Percentiles rank a stretch among this genome's conserved stretches.
Evolutionary conservation across 1,139 yeast genomes (phyloP).

Genomic region (Geotrichum candidum): DNA sequence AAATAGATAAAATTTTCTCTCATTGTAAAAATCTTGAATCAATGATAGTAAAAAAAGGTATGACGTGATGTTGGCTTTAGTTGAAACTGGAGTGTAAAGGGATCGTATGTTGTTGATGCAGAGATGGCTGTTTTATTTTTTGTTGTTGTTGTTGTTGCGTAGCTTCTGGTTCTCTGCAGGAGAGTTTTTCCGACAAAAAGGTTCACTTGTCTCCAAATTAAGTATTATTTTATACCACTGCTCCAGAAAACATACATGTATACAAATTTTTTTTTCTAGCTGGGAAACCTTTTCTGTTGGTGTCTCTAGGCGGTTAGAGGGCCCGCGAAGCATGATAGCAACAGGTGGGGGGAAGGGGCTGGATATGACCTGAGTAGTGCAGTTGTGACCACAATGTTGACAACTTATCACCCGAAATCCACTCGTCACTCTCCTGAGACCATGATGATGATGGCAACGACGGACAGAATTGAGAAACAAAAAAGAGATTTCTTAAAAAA

Average conservation of each 20-base stretch:
- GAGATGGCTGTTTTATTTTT: no score
- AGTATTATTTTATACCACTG: no score
- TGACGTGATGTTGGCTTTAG: not conserved
- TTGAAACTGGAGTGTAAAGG: not conserved
- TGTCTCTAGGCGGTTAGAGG: not conserved
- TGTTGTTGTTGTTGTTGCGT: not conserved
- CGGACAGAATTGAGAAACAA: not conserved
- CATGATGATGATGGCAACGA: not conserved
- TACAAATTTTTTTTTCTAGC: not conserved
- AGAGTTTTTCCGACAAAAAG: not conserved
- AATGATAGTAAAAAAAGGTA: not conserved
- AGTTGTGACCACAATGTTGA: not conserved
- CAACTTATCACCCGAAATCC: not conserved
- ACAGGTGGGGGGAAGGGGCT: not conserved
- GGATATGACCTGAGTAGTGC: not conserved
- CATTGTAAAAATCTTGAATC: not conserved
- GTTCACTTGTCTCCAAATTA: not conserved
- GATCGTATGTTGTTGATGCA: not conserved
- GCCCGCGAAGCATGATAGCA: not conserved
- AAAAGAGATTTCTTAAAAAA: not conserved
- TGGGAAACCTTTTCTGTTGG: not conserved
- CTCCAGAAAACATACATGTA: no score
- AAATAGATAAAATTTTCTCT: no score
- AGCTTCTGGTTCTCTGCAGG: not conserved
- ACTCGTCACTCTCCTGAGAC: not conserved